Evolutionary conservation across 208 protist species (phyloP).

Genomic region (Trypanosoma rangeli): DNA sequence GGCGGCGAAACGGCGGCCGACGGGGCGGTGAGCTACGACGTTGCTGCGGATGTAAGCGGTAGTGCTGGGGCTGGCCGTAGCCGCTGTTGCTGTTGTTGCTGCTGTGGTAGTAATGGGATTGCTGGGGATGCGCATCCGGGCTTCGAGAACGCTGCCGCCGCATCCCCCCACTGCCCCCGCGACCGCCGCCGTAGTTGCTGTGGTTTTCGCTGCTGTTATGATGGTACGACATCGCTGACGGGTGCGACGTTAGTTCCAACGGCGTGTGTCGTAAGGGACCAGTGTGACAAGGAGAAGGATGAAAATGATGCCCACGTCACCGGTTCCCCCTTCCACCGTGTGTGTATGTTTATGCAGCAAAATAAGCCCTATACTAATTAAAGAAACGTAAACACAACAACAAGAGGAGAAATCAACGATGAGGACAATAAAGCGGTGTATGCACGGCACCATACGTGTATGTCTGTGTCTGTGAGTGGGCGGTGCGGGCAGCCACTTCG

Average conservation of each 20-base stretch:
- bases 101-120: not conserved
- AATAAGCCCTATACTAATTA: not conserved
- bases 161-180: not conserved
- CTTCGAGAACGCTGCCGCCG: slow-evolving; percentile 23
- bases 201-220: not conserved
- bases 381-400: slow-evolving; percentile 5
- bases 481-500: not conserved
- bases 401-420: not conserved
- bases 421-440: not conserved
- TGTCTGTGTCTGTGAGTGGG: too few relatives aligned
- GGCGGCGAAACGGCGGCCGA: slow-evolving; percentile 12
- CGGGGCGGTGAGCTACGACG: slow-evolving; percentile 12
- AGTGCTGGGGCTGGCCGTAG: not conserved
- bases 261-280: too few relatives aligned
- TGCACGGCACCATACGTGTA: too few relatives aligned
- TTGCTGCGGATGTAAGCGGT: not conserved
- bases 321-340: too few relatives aligned
- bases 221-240: not conserved
- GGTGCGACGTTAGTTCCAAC: too few relatives aligned
- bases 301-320: too few relatives aligned
- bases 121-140: slow-evolving; percentile 1
- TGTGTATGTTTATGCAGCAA: not conserved
- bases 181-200: not conserved
- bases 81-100: not conserved
- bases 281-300: too few relatives aligned